phyloP scores from a whole-genome alignment of 768 basidiomycete genomes.

The Lepiota venenata region DNA sequence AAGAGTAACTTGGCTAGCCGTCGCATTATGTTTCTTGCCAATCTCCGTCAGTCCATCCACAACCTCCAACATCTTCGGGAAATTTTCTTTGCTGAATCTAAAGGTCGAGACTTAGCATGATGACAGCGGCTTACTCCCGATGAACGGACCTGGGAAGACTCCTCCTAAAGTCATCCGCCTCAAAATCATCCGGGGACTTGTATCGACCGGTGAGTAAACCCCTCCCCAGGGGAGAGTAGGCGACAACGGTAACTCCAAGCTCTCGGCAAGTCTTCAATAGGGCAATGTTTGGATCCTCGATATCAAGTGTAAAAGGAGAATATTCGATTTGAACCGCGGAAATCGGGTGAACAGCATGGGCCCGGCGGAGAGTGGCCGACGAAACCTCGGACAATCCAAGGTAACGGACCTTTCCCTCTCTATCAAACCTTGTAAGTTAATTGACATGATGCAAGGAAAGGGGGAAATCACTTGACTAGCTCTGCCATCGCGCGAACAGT shows the following conservation, averaged over 20 bases:
- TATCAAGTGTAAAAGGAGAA: slow-evolving; percentile 45
- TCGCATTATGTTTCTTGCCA: slow-evolving; percentile 34
- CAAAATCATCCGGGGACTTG: slow-evolving; percentile 37
- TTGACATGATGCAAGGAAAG: background rate
- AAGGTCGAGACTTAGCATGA: background rate
- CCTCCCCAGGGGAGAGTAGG: slow-evolving; percentile 51
- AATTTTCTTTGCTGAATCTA: slow-evolving; percentile 30
- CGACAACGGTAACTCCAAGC: slow-evolving; percentile 45
- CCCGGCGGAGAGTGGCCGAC: slow-evolving; percentile 43
- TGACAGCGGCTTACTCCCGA: slow-evolving; percentile 14
- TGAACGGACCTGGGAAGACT: slow-evolving; percentile 26
- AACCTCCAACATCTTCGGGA: slow-evolving; percentile 41
- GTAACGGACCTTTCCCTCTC: slow-evolving; percentile 42
- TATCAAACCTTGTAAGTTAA: slow-evolving; percentile 4
- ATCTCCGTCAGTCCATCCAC: slow-evolving; percentile 33
- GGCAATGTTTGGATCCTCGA: slow-evolving; percentile 39
- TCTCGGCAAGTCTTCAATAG: slow-evolving; percentile 43
- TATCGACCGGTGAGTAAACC: slow-evolving; percentile 45
- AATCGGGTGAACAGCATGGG: slow-evolving; percentile 48
- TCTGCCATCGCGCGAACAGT: slow-evolving; percentile 49
- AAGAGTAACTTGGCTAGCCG: slow-evolving; percentile 44
- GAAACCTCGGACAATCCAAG: slow-evolving; percentile 54
- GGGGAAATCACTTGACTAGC: slow-evolving; percentile 40
- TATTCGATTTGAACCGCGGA: slow-evolving; percentile 49
- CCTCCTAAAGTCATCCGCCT: slow-evolving; percentile 36